These are phyloP conservation scores for Blastocystis sp. DNA, from an alignment of 352 stramenopile genomes.

Conservation along the genomic window DNA sequence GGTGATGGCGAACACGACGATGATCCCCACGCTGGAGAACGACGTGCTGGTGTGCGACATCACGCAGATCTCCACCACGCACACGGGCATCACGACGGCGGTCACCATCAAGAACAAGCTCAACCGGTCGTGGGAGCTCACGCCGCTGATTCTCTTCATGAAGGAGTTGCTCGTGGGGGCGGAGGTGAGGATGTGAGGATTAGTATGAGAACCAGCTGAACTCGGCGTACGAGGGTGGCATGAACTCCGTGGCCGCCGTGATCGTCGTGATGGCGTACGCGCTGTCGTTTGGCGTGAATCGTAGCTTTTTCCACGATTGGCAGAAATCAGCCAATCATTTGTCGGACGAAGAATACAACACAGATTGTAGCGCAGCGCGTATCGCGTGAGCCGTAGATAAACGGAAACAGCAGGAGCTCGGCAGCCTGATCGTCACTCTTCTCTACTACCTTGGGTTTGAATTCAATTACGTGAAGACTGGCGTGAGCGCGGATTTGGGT, in stretches of 20 bases:
- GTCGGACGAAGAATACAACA: conserved; percentile 2
- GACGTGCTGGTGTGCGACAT: conserved; percentile 57
- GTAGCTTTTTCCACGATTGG: conserved; percentile 38
- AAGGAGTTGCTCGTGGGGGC: conserved; percentile 39
- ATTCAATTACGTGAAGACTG: conserved; percentile 64
- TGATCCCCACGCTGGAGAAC: conserved; percentile 55
- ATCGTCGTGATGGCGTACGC: conserved; percentile 64
- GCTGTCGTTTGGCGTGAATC: neutral
- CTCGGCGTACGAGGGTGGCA: conserved; percentile 56
- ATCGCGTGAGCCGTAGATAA: conserved; percentile 13
- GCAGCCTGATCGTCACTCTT: conserved; percentile 30
- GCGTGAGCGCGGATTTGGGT: conserved; percentile 43
- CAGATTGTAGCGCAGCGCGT: neutral
- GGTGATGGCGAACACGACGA: conserved; percentile 60
- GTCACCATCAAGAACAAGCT: conserved; percentile 47
- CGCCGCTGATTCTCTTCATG: conserved; percentile 52
- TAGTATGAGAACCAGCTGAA: conserved; percentile 70
- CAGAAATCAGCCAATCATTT: neutral
- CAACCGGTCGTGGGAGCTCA: conserved; percentile 60
- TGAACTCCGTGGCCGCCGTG: conserved; percentile 67
- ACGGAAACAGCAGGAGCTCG: conserved; percentile 27
- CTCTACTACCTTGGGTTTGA: conserved; percentile 62
- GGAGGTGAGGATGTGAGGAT: neutral
- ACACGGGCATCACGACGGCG: conserved; percentile 44
- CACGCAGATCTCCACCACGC: conserved; percentile 67